Base-by-base conservation (phyloP, 176 grass and related monocot genomes). In the Alopecurus myosuroides region DNA sequence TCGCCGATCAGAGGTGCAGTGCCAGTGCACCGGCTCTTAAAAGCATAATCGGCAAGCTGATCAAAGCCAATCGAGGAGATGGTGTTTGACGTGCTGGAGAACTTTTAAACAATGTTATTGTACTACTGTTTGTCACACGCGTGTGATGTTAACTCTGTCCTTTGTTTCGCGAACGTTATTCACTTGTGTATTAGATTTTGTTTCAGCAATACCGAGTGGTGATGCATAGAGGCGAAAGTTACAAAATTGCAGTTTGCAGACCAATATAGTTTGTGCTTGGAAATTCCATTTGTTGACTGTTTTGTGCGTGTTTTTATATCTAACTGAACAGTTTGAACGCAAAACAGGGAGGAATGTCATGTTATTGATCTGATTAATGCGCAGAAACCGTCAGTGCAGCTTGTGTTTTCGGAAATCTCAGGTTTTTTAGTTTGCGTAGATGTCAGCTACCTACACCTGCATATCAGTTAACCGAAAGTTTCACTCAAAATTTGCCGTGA, bases 11-110 rank as follows among this genome's bases (percentile, higher is more conserved):
- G 78, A 95, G 88, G 81, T 98, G 96, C 53, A 74, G 76, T 29
- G 88, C 75, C 40, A 99, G 97, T 64, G 97, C 97, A 5, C 91
- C 68, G 0, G 97, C 97, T 12, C 73, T 96, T 49, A 85, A 83
- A 74, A 88, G 76, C 51, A 94, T 99, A 33, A 93, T 99, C 66
- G 72, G 94, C 81, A 99, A 96, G 78, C 44, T 98, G 49, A 55
- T 95, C 68, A 73, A 87, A 30, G 42, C 85, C 22, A 51, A 83
- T 36, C 75, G 41, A 86, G 55, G 42, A 80, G 68, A 17, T 53
- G 44, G 15, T 56, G 29, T 35, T 80, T 84, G 46, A 25, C 20
- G 28, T 29, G 40, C 19, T 78, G 26, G 39, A 37, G 4, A 83
- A 74, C 29, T 74, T 36, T 11, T 53, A 30, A 64, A 46, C 48